A percentile compares a stretch with the other conserved stretches of the same genome.
These are phyloP conservation scores for Adansonia grandidieri DNA, from an alignment of 441 rosid genomes.

Conservation along the genomic window DNA sequence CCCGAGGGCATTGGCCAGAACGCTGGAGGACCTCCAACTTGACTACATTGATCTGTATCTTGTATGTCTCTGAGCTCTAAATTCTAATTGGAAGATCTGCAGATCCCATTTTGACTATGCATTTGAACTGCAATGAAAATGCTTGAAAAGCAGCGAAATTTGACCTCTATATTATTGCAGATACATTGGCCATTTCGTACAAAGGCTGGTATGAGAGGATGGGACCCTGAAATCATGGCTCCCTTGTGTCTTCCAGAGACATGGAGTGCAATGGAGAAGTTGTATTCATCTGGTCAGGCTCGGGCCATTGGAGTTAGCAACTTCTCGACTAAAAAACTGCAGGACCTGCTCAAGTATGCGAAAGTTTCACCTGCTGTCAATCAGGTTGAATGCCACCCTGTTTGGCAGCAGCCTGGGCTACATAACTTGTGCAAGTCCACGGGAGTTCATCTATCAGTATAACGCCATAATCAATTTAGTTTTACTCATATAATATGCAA, in stretches of 20 bases:
- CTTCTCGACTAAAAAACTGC: constrained; percentile 56
- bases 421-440: constrained; percentile 58
- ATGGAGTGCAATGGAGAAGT: constrained; percentile 61
- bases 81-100: neutral
- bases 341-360: constrained; percentile 45
- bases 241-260: constrained; percentile 52
- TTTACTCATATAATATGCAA: neutral
- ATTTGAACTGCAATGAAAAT: neutral
- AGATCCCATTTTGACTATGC: neutral
- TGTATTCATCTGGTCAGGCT: constrained; percentile 46
- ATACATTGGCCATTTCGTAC: constrained; percentile 35
- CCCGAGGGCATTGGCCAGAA: constrained; percentile 42
- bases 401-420: constrained; percentile 59
- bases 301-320: constrained; percentile 56
- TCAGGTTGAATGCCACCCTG: constrained; percentile 67
- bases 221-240: constrained; percentile 48
- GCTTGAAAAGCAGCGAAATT: neutral
- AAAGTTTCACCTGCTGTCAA: constrained; percentile 58
- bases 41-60: constrained; percentile 60
- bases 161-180: constrained; percentile 19
- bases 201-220: constrained; percentile 35
- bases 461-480: neutral
- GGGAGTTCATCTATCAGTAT: constrained; percentile 58
- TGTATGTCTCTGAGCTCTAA: constrained; percentile 31
- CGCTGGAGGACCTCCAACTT: constrained; percentile 52